Evolutionary conservation across 306 rosid genomes (phyloP).

Genomic region (Dicorynia guianensis): DNA sequence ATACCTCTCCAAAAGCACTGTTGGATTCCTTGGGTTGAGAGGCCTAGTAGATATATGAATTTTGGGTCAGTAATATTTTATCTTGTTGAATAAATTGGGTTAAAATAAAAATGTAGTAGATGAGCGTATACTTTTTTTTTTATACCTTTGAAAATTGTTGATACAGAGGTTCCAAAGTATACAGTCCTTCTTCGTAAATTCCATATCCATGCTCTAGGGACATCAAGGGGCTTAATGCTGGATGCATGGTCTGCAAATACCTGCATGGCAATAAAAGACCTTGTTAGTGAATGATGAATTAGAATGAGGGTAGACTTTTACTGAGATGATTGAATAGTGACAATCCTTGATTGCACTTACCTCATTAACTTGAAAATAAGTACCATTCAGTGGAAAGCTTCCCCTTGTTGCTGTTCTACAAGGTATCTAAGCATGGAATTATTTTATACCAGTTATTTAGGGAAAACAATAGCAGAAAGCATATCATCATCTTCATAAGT

Average conservation of each 20-base stretch:
- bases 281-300: constrained; percentile 36
- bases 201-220: constrained; percentile 93
- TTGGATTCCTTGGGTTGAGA: constrained; percentile 83
- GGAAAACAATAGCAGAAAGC: constrained; percentile 18
- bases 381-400: constrained; percentile 93
- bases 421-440: constrained; percentile 63
- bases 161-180: constrained; percentile 87
- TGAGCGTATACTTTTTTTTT: constrained; percentile 28
- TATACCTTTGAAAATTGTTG: constrained; percentile 78
- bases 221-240: constrained; percentile 69
- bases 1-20: constrained; percentile 99
- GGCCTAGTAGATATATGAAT: constrained; percentile 56
- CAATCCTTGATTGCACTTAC: constrained; percentile 45
- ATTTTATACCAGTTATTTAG: constrained; percentile 39
- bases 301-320: constrained; percentile 29
- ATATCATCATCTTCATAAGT: constrained; percentile 6
- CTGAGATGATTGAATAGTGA: constrained; percentile 21
- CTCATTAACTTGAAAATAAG: constrained; percentile 96
- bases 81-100: constrained; percentile 5
- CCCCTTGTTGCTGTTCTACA: constrained; percentile 94
- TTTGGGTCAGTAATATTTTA: constrained; percentile 42
- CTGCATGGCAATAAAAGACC: constrained; percentile 54
- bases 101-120: constrained; percentile 36
- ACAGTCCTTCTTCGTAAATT: constrained; percentile 81
- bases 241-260: constrained; percentile 86